Evolutionary conservation across 2,329 filamentous ascomycete species (phyloP), one percentile per base, ranked within the genome.

Genomic region (Penicillium sp.): DNA sequence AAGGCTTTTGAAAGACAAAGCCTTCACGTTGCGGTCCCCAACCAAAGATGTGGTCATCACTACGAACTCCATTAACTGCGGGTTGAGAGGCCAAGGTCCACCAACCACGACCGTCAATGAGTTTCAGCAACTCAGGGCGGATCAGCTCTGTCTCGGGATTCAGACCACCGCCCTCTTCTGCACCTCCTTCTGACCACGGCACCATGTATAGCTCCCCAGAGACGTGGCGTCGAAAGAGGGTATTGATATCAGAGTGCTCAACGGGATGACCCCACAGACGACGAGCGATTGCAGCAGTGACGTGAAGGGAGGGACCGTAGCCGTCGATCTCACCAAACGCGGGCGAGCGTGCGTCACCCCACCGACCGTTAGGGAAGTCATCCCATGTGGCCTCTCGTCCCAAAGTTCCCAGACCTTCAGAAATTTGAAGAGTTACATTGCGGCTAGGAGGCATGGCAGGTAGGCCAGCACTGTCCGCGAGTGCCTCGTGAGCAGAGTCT

Each of bases 331-430:
- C 88, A 55, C 90, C 90, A 59, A 94, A 96, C 0, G 90, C 90
- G 1, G 88, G 88, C 2, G 88, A 95, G 35, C 90, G 79, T 3
- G 89, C 85, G 56, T 95, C 90, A 59, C 90, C 90, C 80, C 90
- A 96, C 38, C 90, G 79, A 17, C 90, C 92, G 69, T 96, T 96
- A 47, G 90, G 90, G 64, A 88, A 98, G 55, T 98, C 92, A 56
- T 98, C 92, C 92, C 92, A 98, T 0, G 92, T 98, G 22, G 92
- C 92, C 71, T 96, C 90, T 33, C 92, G 77, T 8, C 90, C 92
- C 5, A 95, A 72, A 3, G 84, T 76, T 15, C 90, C 92, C 56
- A 95, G 84, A 4, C 92, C 90, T 67, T 96, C 90, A 0, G 89
- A 95, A 41, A 95, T 95, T 17, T 89, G 87, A 7, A 96, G 75